Evolutionary conservation across 129 eudicot species (phyloP).

Genomic region (sunflower (Helianthus annuus)): HanXRQr2.0-SUNRISE NC_035447.2:65424825-65425324

Average conservation of each 20-base stretch:
- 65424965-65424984: background rate
- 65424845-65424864: background rate
- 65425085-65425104: background rate
- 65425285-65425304: too few species aligned
- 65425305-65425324: too few species aligned
- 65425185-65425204: constrained; percentile 15
- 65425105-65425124: constrained; percentile 3
- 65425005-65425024: background rate
- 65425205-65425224: background rate
- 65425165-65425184: background rate
- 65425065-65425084: background rate
- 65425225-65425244: background rate
- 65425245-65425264: too few species aligned
- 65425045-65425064: background rate
- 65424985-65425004: constrained; percentile 12
- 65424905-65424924: background rate
- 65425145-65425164: background rate
- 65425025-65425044: background rate
- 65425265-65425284: too few species aligned
- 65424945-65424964: background rate
- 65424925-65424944: constrained; percentile 12
- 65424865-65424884: constrained; percentile 5
- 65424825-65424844: background rate
- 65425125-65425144: background rate
- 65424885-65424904: constrained; percentile 3